A percentile compares a stretch with the other conserved stretches of the same genome.
Conservation (phyloP, 352 stramenopile species). For the Phytophthora citrophthora region DNA sequence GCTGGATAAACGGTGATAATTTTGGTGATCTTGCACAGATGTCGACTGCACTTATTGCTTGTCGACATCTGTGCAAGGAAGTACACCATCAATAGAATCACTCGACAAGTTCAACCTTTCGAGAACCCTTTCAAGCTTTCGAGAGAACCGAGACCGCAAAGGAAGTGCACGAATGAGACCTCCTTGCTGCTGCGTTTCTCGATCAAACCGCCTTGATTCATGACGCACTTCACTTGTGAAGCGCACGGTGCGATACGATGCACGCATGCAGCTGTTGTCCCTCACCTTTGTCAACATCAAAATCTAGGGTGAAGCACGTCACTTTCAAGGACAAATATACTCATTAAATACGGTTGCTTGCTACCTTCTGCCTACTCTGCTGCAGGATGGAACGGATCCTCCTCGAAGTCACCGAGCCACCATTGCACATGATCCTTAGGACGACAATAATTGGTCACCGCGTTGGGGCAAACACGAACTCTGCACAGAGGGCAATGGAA, state of each 20-base stretch:
- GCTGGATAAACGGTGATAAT: too few species aligned
- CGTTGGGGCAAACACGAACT: conserved; percentile 51
- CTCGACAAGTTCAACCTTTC: too few species aligned
- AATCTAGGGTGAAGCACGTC: too few species aligned
- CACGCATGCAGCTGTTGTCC: not conserved
- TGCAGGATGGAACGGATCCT: conserved; percentile 43
- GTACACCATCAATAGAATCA: too few species aligned
- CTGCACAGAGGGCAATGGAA: conserved; percentile 77
- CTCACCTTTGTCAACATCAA: too few species aligned
- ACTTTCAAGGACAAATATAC: too few species aligned
- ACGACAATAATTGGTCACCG: conserved; percentile 67
- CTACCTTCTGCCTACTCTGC: conserved; percentile 6
- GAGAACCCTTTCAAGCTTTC: too few species aligned
- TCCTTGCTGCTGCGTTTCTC: conserved; percentile 20
- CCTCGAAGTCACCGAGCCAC: conserved; percentile 74
- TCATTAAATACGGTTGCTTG: conserved; percentile 14
- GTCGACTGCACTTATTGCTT: too few species aligned
- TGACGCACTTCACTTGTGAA: not conserved
- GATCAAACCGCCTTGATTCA: conserved; percentile 14
- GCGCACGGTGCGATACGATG: conserved; percentile 3
- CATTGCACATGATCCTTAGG: conserved; percentile 66
- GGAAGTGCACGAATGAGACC: too few species aligned
- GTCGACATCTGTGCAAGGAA: too few species aligned
- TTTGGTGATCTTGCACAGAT: too few species aligned
- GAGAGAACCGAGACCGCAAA: too few species aligned